Evolutionary conservation across 495 filamentous ascomycete species (phyloP).

Genomic region (Podospora appendiculata): DNA sequence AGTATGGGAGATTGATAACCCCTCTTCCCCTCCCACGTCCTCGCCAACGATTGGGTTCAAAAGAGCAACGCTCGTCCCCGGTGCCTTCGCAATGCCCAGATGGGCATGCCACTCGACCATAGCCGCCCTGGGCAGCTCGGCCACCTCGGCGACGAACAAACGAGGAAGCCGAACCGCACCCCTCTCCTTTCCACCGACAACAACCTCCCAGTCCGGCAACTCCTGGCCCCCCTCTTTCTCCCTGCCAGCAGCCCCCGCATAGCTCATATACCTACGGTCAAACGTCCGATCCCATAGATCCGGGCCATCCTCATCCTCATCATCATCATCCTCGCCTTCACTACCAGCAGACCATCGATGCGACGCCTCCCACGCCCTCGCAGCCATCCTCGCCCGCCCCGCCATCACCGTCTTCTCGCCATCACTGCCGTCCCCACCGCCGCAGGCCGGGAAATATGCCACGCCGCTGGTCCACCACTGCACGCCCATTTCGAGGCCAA

Average conservation of each 20-base stretch:
- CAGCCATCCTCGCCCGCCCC: constrained; percentile 10
- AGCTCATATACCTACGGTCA: constrained; percentile 33
- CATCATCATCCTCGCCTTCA: constrained; percentile 14
- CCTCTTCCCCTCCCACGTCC: neutral
- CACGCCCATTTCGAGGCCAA: constrained; percentile 65
- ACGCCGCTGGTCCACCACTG: constrained; percentile 65
- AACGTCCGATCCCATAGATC: constrained; percentile 70
- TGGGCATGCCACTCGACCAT: constrained; percentile 28
- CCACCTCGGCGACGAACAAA: constrained; percentile 60
- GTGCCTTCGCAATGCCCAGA: constrained; percentile 13
- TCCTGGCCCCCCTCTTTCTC: constrained; percentile 6
- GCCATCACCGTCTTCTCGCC: neutral
- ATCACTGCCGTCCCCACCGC: neutral
- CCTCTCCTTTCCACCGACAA: constrained; percentile 11
- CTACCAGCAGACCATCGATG: constrained; percentile 20
- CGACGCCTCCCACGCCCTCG: constrained; percentile 26
- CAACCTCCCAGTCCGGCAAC: constrained; percentile 30
- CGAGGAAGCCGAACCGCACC: constrained; percentile 36
- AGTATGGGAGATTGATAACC: constrained; percentile 4
- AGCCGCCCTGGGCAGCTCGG: constrained; percentile 19
- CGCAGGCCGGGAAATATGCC: constrained; percentile 51
- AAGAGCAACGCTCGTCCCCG: neutral
- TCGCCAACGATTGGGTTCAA: neutral
- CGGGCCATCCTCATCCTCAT: constrained; percentile 39
- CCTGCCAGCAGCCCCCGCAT: constrained; percentile 6